Base-by-base conservation (phyloP, 2,329 filamentous ascomycete species). In the Alternaria sp. region DNA sequence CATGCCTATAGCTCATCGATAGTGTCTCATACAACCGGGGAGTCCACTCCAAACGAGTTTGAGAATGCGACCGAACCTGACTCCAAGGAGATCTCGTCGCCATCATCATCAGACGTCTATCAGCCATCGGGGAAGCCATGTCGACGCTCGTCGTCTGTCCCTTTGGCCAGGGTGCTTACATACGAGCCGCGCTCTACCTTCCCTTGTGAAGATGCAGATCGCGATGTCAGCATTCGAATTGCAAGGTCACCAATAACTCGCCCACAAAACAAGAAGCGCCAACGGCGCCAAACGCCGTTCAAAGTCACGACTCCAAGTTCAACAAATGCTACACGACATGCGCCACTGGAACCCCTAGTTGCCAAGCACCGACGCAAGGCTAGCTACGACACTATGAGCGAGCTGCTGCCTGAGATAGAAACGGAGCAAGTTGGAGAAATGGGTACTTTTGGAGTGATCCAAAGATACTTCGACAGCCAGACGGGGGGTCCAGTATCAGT, bases 401-500 rank as follows among this genome's bases (percentile, higher is more conserved):
- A 69, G n/a, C 46, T 65, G 24, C 59, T 69, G 18, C 66, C 69
- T 11, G 65, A 73, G 44, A 64, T 68, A 20, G 69, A 75, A 26
- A 69, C 70, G 22, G 64, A 68, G 16, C 57, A 65, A 22, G 58
- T 65, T 8, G 67, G 59, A 8, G 69, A 71, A 18, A 58, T 68
- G 38, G 69, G 69, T n/a, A 70, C 69, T 5, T 71, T 72, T 52
- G 59, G 71, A 22, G 67, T 74, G 8, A 71, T 75, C 26, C 70
- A 76, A 43, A 68, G 71, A 51, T 75, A 75, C 41, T 74, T 72
- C 46, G 67, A 74, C 30, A 70, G 65, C 48, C 72, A 73, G 43
- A 61, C 55, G 12, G 61, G 65, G 7, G 64, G 58, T 34, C 57
- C 60, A 36, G 65, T 63, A 5, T 55, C 62, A 7, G 51, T 62